phyloP scores from a whole-genome alignment of 192 early-diverging fungal genomes.

The Coemansia sp. region DNA sequence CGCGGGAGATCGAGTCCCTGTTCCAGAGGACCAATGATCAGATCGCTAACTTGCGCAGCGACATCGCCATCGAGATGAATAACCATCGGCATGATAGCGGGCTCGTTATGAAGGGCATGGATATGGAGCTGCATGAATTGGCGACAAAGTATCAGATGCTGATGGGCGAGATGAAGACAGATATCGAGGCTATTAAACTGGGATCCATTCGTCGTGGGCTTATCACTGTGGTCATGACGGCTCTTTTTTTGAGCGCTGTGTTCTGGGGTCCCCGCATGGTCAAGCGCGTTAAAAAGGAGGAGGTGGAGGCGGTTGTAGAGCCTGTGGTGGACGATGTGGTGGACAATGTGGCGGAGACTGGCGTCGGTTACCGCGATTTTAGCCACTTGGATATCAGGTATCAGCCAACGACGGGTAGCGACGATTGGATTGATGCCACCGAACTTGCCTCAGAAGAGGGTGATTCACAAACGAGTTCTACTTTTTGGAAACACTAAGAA shows the following conservation, averaged over 20 bases:
- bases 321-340: background rate
- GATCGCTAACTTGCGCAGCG: constrained; percentile 71
- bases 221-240: constrained; percentile 38
- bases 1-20: constrained; percentile 76
- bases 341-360: background rate
- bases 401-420: constrained; percentile 24
- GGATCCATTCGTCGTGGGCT: constrained; percentile 79
- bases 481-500: constrained; percentile 6
- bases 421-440: constrained; percentile 47
- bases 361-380: constrained; percentile 34
- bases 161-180: constrained; percentile 79
- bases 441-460: constrained; percentile 24
- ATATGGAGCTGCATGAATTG: constrained; percentile 77
- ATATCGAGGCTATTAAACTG: constrained; percentile 84
- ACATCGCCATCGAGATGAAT: constrained; percentile 90
- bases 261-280: constrained; percentile 38
- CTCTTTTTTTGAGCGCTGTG: constrained; percentile 26
- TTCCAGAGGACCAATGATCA: constrained; percentile 75
- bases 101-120: constrained; percentile 74
- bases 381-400: constrained; percentile 43
- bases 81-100: constrained; percentile 80
- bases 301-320: background rate
- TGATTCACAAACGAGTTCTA: constrained; percentile 30
- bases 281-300: background rate
- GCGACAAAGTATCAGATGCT: constrained; percentile 82